Evolutionary conservation across 352 stramenopile genomes (phyloP).

Genomic region (Globisporangium canariense): DNA sequence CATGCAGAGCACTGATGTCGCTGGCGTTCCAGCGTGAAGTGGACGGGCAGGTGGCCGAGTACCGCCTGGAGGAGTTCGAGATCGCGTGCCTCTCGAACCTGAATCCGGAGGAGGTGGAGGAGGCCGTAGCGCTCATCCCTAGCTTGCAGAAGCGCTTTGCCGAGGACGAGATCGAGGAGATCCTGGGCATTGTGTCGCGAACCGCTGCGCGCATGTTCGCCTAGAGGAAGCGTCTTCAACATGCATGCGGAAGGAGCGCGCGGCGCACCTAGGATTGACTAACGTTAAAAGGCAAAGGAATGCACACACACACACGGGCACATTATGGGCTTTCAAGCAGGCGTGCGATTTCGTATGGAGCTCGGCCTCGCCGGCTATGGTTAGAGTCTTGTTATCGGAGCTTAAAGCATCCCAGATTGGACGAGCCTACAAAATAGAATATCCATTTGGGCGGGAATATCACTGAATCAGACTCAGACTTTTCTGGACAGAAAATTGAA

Average conservation of each 20-base stretch:
- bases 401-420: too few relatives aligned
- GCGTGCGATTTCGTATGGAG: background rate
- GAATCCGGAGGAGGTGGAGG: conserved; percentile 88
- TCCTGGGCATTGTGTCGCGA: conserved; percentile 84
- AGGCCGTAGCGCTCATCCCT: conserved; percentile 85
- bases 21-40: conserved; percentile 81
- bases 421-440: too few relatives aligned
- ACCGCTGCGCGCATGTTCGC: conserved; percentile 86
- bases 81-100: conserved; percentile 88
- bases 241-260: background rate
- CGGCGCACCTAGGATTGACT: background rate
- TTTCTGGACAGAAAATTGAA: too few relatives aligned
- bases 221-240: conserved; percentile 17
- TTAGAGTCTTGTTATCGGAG: too few relatives aligned
- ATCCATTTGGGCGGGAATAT: too few relatives aligned
- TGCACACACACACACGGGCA: background rate
- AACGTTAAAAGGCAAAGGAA: conserved; percentile 5
- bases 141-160: conserved; percentile 87
- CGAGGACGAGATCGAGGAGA: conserved; percentile 90
- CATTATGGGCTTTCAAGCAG: background rate
- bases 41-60: conserved; percentile 61
- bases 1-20: conserved; percentile 74
- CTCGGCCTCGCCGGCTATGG: too few relatives aligned
- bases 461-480: too few relatives aligned
- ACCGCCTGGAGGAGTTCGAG: conserved; percentile 88